Evolutionary conservation across 2,329 filamentous ascomycete species (phyloP), one percentile per base, ranked within the genome.

Genomic region (Aspergillus latus): DNA sequence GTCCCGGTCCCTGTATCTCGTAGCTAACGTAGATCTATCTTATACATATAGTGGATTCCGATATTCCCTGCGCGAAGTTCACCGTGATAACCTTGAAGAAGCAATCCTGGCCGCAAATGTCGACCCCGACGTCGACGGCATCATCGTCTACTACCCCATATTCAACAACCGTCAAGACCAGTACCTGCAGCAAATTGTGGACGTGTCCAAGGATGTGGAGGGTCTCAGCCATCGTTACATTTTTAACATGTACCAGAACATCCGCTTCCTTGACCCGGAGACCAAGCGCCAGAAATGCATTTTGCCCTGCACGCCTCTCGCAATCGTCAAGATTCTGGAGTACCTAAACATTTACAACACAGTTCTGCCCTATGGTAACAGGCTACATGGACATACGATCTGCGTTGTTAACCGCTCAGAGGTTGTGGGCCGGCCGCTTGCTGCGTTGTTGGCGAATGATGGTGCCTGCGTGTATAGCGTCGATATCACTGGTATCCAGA

Each of bases 171-270:
- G 85, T 29, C 91, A 96, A 75, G 94, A 99, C 76, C 89, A 90
- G 74, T 97, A 97, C 74, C 86, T 99, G 63, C 93, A 97, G 77
- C 92, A 97, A 78, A 90, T 95, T 2, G 92, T 97, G 55, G 87
- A 90, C 55, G 83, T 96, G 43, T 78, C 84, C 74, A 97, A 99
- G 76, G 94, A 99, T 69, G 93, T 99, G 63, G 94, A 99, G 76
- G 94, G 94, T 36, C 85, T 99, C 57, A 91, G 88, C 66, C 93
- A 97, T 76, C 88, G 87, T 71, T 92, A 97, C 78, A 88, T 97
- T 70, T 92, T 93, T 84, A 99, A 99, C 83, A 97, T 99, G 92
- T 99, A 97, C 78, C 90, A 97, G 80, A 99, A 99, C 78, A 85
- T 96, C 67, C 90, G 94, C 63, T 97, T 92, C 79, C 82, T 99